phyloP scores from a whole-genome alignment of 148 eudicot species.

The Amaranthus hypochondriacus region DNA sequence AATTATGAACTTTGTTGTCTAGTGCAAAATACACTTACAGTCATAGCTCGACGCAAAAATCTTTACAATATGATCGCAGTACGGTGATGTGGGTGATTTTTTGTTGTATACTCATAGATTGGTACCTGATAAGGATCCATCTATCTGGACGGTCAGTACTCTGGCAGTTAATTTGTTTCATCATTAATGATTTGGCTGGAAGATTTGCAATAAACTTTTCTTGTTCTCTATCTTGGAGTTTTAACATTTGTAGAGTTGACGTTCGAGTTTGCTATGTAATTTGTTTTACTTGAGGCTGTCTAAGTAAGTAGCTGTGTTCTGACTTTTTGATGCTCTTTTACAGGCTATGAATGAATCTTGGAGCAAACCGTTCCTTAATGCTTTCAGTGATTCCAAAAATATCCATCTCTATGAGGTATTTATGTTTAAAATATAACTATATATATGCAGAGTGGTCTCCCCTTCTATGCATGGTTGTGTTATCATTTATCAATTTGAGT shows the following conservation, averaged over 20 bases:
- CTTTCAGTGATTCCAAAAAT: constrained; percentile 41
- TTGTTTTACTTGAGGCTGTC: background rate
- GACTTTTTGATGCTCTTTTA: constrained; percentile 10
- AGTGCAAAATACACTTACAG: no score
- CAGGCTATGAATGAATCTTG: constrained; percentile 86
- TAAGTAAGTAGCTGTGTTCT: constrained; percentile 9
- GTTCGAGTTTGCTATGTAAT: background rate
- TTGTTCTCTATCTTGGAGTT: background rate
- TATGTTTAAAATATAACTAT: background rate
- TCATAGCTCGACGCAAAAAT: no score
- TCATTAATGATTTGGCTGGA: no score
- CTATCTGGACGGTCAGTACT: no score
- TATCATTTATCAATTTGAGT: background rate
- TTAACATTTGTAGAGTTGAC: background rate
- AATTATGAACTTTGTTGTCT: no score
- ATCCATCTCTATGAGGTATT: constrained; percentile 78
- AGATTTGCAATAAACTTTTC: no score
- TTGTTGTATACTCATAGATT: no score
- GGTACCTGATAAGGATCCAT: no score
- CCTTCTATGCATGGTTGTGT: background rate
- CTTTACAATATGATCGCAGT: no score
- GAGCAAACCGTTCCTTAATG: constrained; percentile 63
- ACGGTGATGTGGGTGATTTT: no score
- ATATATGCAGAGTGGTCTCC: background rate
- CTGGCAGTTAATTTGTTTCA: no score